These are phyloP conservation scores for Imleria badia DNA, from an alignment of 768 basidiomycete species.

Conservation along the genomic window DNA sequence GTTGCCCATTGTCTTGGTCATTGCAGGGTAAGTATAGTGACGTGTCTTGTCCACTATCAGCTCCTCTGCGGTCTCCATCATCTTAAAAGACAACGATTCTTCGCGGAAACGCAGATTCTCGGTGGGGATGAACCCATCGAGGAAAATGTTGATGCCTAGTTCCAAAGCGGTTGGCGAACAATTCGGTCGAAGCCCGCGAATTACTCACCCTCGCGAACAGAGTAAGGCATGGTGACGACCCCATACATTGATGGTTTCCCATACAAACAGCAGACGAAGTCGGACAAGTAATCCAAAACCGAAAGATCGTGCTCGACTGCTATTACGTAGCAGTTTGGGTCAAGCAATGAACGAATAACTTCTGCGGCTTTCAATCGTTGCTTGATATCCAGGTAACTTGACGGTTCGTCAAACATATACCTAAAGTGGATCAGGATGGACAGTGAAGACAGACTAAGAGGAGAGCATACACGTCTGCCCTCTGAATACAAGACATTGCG, in stretches of 20 bases:
- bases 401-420: slow-evolving; percentile 99
- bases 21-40: slow-evolving; percentile 88
- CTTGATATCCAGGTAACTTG: slow-evolving; percentile 95
- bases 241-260: slow-evolving; percentile 98
- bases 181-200: neutral
- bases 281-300: slow-evolving; percentile 96
- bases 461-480: slow-evolving; percentile 83
- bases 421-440: slow-evolving; percentile 38
- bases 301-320: slow-evolving; percentile 99
- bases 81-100: slow-evolving; percentile 94
- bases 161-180: neutral
- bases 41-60: slow-evolving; percentile 81
- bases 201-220: slow-evolving; percentile 87
- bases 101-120: slow-evolving; percentile 98
- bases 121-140: slow-evolving; percentile 97
- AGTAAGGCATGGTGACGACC: slow-evolving; percentile 98
- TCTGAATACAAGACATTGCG: slow-evolving; percentile 94
- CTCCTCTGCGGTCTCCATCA: slow-evolving; percentile 96
- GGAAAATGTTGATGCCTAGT: slow-evolving; percentile 97
- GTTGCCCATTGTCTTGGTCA: slow-evolving; percentile 93
- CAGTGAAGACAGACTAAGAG: neutral
- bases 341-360: slow-evolving; percentile 86
- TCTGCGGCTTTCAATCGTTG: slow-evolving; percentile 94
- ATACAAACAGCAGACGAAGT: slow-evolving; percentile 97
- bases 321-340: slow-evolving; percentile 86